Evolutionary conservation across 2,329 filamentous ascomycete genomes (phyloP), one percentile per base, ranked within the genome.

Genomic region (Boeremia exigua): DNA sequence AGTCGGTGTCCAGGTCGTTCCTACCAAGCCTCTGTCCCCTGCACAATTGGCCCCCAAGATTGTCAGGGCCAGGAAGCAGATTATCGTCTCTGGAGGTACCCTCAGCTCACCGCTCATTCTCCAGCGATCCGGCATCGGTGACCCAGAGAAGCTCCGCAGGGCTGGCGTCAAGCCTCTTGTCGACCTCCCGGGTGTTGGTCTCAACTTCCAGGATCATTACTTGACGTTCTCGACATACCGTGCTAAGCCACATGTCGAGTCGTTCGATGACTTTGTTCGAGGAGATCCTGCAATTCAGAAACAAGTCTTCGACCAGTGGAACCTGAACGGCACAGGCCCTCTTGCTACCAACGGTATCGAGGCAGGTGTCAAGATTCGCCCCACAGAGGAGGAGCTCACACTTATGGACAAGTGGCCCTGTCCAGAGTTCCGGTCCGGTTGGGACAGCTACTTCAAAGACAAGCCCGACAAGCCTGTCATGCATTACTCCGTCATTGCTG

Each of bases 391-490:
- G 40, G 90, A 93, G 67, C 80, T 89, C 17, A 80, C 82, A 46
- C 79, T 86, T 66, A 89, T 92, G 75, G 86, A 88, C 71, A 82
- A 74, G 6, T 91, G 90, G 88, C 89, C 90, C 0, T 91, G 86
- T 43, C 85, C 86, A 10, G 86, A 91, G 48, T 94, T 94, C 79
- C 83, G 82, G 40, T 82, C 84, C 6, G 89, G 89, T 2, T 94
- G 89, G 89, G 86, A 93, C 66, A 87, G 84, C 49, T 93, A 94
- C 78, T 94, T 93, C 76, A 89, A 91, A 79, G 77, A 93, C 71
- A 92, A 92, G 79, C 89, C 89, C 1, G 89, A 93, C 76, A 93
- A 93, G 81, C 90, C 90, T 0, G 89, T 93, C 38, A 93, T 93
- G 90, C 90, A 93, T 71, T 93, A 93, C 77, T 88, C 71, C 6